Evolutionary conservation across 2,329 filamentous ascomycete genomes (phyloP).

Genomic region (Amesomyces nigricolor): DNA sequence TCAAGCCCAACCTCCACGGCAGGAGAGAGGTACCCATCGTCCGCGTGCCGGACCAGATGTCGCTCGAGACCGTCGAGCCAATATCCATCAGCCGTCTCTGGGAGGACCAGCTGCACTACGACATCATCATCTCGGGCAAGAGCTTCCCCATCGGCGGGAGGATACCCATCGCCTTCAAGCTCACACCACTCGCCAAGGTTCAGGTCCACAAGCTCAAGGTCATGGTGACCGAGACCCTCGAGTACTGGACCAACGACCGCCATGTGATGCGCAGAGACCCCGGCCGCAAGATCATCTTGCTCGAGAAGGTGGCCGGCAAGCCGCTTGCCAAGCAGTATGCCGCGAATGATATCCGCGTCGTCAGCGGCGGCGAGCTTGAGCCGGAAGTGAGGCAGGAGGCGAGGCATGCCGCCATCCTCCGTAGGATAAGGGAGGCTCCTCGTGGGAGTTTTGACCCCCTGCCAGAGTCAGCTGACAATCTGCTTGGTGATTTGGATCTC

Average conservation of each 20-base stretch:
- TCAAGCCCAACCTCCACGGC: constrained; percentile 81
- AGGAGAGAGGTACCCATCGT: constrained; percentile 78
- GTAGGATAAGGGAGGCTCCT: constrained; percentile 51
- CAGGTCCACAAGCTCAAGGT: constrained; percentile 91
- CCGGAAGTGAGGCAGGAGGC: constrained; percentile 44
- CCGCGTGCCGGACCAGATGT: constrained; percentile 79
- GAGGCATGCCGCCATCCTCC: constrained; percentile 40
- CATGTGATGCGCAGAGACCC: constrained; percentile 80
- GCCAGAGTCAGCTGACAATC: constrained; percentile 57
- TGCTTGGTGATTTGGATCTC: constrained; percentile 73
- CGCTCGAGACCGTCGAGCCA: constrained; percentile 83
- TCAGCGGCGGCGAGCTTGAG: constrained; percentile 72
- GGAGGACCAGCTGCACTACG: constrained; percentile 93
- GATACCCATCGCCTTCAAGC: constrained; percentile 88
- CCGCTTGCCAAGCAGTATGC: constrained; percentile 67
- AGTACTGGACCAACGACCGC: constrained; percentile 84
- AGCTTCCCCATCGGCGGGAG: constrained; percentile 84
- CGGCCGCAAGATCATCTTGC: constrained; percentile 74
- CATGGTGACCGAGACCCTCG: constrained; percentile 81
- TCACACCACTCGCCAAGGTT: constrained; percentile 88
- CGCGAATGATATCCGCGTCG: constrained; percentile 68
- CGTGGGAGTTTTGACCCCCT: constrained; percentile 38
- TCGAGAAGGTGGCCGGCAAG: constrained; percentile 82
- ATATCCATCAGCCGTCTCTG: constrained; percentile 90
- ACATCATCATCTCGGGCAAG: constrained; percentile 93